Evolutionary conservation across 805 yeast genomes (phyloP), one percentile per base, ranked within the genome.

Genomic region (Lipomyces starkeyi): DNA sequence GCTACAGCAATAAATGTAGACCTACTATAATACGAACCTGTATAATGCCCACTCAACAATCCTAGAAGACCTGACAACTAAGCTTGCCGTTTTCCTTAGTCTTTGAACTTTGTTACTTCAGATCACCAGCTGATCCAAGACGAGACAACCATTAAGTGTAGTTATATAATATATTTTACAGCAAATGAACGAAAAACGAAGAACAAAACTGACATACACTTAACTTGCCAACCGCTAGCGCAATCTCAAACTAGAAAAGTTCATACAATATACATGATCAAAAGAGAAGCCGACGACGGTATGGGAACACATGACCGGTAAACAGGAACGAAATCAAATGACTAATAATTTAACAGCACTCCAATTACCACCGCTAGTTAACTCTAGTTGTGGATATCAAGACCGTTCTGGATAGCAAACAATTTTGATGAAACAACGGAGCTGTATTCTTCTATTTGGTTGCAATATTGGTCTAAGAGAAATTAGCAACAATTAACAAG

Each of bases 401-500:
- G 81, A 75, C 85, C 85, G 73, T 85, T 84, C 75, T 86, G 86
- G 63, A 84, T 82, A 58, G 88, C 88, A 76, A 84, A 83, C 71
- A 88, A 83, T 79, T 88, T 89, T 69, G 87, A 83, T 74, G 86
- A 83, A 74, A 88, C 90, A 70, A 87, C 84, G 65, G 88, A 88
- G 68, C 91, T 88, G 77, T 84, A 84, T 79, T 86, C 87, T 80
- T 90, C 91, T 67, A 90, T 83, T 76, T 88, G 91, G 72, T 84
- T 85, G 77, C 93, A 89, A 76, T 87, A 86, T 73, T 86, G 87
- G 76, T 87, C 88, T 62, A 55, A 14, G 40, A 32, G 27, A 17
- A 1, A 52, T 20, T 25, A 47, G 25, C 43, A 13, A 14, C 20
- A 54, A 53, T 9, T 14, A 8, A 14, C 17, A 11, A 11, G 20